Conservation (phyloP, 2,329 filamentous ascomycete species). For the Epicoccum nigrum region DNA sequence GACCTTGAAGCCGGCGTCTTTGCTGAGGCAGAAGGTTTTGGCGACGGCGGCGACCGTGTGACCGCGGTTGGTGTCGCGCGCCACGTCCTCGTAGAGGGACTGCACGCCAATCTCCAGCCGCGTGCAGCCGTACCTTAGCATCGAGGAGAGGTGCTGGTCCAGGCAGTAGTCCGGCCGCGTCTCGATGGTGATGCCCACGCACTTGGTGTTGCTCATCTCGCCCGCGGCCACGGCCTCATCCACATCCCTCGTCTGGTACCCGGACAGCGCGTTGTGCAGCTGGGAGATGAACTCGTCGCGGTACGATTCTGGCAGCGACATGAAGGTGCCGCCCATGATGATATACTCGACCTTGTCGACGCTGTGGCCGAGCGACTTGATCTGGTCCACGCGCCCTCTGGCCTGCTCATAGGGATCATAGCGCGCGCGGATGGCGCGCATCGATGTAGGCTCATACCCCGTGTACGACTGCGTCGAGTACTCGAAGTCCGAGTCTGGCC, state of each 20-base stretch:
- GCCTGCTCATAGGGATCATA: slow-evolving; percentile 99
- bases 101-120: slow-evolving; percentile 94
- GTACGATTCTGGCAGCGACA: slow-evolving; percentile 90
- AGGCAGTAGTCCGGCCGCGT: slow-evolving; percentile 96
- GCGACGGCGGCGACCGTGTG: slow-evolving; percentile 95
- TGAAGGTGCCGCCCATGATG: slow-evolving; percentile 99
- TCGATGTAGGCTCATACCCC: slow-evolving; percentile 96
- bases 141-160: slow-evolving; percentile 91
- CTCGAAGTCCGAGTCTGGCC: slow-evolving; percentile 97
- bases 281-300: slow-evolving; percentile 93
- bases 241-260: slow-evolving; percentile 91
- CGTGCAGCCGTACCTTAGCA: slow-evolving; percentile 98
- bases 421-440: slow-evolving; percentile 94
- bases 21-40: slow-evolving; percentile 95
- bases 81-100: slow-evolving; percentile 96
- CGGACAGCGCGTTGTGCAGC: slow-evolving; percentile 93
- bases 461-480: slow-evolving; percentile 99
- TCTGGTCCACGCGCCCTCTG: slow-evolving; percentile 91
- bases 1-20: slow-evolving; percentile 98
- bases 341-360: slow-evolving; percentile 99
- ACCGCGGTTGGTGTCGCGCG: slow-evolving; percentile 94
- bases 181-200: slow-evolving; percentile 98
- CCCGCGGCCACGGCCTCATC: slow-evolving; percentile 94
- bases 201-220: slow-evolving; percentile 97
- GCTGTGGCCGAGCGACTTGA: slow-evolving; percentile 92